A percentile compares a stretch with the other conserved stretches of the same genome.
phyloP scores from a whole-genome alignment of 495 filamentous ascomycete species.

The Cetradonia linearis region DNA sequence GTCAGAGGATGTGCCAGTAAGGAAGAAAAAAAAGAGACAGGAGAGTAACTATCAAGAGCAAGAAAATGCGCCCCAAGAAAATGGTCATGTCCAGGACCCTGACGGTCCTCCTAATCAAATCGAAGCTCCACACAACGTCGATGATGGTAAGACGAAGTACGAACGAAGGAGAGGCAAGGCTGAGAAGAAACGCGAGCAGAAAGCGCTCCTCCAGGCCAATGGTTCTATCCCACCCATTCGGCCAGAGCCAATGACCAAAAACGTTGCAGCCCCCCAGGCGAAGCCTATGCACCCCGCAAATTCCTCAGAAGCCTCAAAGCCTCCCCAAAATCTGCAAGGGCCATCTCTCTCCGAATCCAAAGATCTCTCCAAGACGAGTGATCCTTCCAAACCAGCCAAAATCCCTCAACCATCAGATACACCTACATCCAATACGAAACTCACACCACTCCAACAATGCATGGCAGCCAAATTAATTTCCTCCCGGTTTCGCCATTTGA shows the following conservation, averaged over 20 bases:
- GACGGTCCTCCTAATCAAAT: neutral
- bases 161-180: slow-evolving; percentile 16
- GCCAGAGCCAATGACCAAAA: slow-evolving; percentile 2
- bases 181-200: slow-evolving; percentile 14
- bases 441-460: slow-evolving; percentile 83
- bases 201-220: slow-evolving; percentile 11
- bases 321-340: neutral
- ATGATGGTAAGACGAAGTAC: slow-evolving; percentile 15
- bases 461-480: slow-evolving; percentile 91
- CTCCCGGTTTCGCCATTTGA: slow-evolving; percentile 93
- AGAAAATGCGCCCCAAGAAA: slow-evolving; percentile 20
- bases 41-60: slow-evolving; percentile 29
- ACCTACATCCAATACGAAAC: slow-evolving; percentile 35
- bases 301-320: neutral
- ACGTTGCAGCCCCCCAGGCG: neutral
- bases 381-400: neutral
- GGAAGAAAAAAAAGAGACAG: slow-evolving; percentile 27
- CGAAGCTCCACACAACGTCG: neutral
- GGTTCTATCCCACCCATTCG: slow-evolving; percentile 13
- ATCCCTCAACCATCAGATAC: slow-evolving; percentile 27
- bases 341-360: neutral
- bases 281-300: neutral
- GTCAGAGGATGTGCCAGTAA: slow-evolving; percentile 20
- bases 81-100: neutral
- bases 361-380: neutral